A percentile compares a stretch with the other conserved stretches of the same genome.
Conservation (phyloP, 108 stramenopile species). For the Skeletonema potamos region DNA sequence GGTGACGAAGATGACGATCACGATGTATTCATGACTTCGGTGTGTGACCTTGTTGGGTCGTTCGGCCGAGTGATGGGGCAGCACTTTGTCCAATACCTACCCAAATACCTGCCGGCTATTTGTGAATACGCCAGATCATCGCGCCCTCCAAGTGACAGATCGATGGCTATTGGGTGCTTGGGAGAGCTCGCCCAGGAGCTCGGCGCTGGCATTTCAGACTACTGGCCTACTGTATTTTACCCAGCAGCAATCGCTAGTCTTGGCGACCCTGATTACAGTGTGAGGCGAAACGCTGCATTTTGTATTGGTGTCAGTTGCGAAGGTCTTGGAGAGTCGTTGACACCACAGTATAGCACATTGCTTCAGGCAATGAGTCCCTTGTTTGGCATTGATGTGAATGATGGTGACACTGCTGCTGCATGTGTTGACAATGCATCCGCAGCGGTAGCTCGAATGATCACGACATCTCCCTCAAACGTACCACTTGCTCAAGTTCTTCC, state of each 20-base stretch:
- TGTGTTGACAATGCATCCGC: conserved; percentile 93
- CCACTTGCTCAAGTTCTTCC: conserved; percentile 92
- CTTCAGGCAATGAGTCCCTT: conserved; percentile 86
- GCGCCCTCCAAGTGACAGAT: conserved; percentile 87
- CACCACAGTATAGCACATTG: conserved; percentile 62
- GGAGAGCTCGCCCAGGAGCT: conserved; percentile 93
- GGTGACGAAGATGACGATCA: conserved; percentile 93
- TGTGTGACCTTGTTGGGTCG: conserved; percentile 86
- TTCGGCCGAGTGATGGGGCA: conserved; percentile 85
- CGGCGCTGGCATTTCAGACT: conserved; percentile 62
- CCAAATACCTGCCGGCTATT: conserved; percentile 85
- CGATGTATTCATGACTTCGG: conserved; percentile 89
- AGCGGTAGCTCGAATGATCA: conserved; percentile 90
- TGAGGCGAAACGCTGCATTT: conserved; percentile 92
- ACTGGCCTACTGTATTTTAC: conserved; percentile 83
- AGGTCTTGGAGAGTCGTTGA: conserved; percentile 64
- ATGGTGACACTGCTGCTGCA: conserved; percentile 73
- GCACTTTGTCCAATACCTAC: conserved; percentile 79
- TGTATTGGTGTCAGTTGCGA: conserved; percentile 91
- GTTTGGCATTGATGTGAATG: conserved; percentile 65
- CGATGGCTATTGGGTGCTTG: conserved; percentile 94
- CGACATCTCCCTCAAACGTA: conserved; percentile 78
- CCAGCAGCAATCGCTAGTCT: conserved; percentile 79
- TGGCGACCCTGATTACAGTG: conserved; percentile 85
- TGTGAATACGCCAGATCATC: conserved; percentile 89